These are phyloP conservation scores for Calocybe indica DNA, from an alignment of 768 basidiomycete species.

Conservation along the genomic window DNA sequence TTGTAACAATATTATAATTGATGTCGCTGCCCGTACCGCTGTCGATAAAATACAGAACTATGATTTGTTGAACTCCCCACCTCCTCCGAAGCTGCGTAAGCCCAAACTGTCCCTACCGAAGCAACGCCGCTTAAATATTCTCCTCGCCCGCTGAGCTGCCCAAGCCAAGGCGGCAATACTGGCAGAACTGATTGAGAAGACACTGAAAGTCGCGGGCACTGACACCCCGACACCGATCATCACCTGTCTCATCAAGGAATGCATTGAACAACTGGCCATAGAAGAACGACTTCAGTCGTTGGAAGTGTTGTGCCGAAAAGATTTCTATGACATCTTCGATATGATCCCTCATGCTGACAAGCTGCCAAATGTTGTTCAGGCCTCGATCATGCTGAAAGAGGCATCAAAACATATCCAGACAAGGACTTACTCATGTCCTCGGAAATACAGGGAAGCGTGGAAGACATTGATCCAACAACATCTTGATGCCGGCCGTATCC, in stretches of 20 bases:
- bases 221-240: no score
- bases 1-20: slow-evolving; percentile 9
- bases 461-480: slow-evolving; percentile 24
- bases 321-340: slow-evolving; percentile 18
- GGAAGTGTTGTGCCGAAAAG: background rate
- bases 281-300: background rate
- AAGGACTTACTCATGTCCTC: slow-evolving; percentile 23
- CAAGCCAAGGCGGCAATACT: no score
- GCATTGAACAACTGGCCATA: background rate
- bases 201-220: no score
- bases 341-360: slow-evolving; percentile 19
- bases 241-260: background rate
- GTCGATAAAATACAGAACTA: slow-evolving; percentile 9
- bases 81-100: background rate
- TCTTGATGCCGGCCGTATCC: slow-evolving; percentile 23
- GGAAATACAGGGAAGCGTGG: slow-evolving; percentile 28
- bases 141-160: no score
- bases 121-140: background rate
- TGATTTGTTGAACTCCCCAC: background rate
- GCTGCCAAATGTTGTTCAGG: slow-evolving; percentile 16
- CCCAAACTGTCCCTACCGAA: background rate
- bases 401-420: slow-evolving; percentile 15
- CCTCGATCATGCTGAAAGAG: slow-evolving; percentile 20
- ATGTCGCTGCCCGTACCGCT: slow-evolving; percentile 12
- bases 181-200: no score